These are phyloP conservation scores for Entrophospora sp. DNA, from an alignment of 192 early-diverging fungal genomes.

Conservation along the genomic window DNA sequence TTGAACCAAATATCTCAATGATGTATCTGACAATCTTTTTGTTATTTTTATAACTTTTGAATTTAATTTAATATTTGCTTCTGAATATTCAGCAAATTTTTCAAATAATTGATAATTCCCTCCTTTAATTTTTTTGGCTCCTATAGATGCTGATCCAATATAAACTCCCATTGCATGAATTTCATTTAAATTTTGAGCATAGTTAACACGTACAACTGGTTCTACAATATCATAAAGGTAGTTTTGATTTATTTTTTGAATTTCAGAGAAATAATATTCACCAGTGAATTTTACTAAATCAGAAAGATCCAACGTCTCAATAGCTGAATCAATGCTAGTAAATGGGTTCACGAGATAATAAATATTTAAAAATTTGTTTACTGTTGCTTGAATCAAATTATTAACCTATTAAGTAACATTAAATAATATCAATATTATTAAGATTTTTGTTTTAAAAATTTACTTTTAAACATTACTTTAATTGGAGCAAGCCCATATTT, in stretches of 20 bases:
- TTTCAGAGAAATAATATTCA: conserved; percentile 26
- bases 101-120: conserved; percentile 59
- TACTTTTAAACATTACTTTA: conserved; percentile 29
- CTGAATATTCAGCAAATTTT: conserved; percentile 35
- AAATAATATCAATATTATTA: neutral
- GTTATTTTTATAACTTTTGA: conserved; percentile 33
- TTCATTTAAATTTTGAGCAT: conserved; percentile 47
- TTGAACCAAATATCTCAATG: conserved; percentile 25
- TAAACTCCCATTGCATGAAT: conserved; percentile 50
- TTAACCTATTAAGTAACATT: conserved; percentile 20
- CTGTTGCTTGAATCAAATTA: conserved; percentile 17
- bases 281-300: conserved; percentile 24
- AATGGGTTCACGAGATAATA: conserved; percentile 33
- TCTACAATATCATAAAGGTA: conserved; percentile 49
- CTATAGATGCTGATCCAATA: conserved; percentile 43
- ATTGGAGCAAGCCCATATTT: conserved; percentile 38
- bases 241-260: conserved; percentile 22
- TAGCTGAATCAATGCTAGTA: conserved; percentile 23
- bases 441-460: neutral
- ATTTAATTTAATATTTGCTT: conserved; percentile 36
- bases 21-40: conserved; percentile 7
- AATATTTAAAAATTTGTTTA: conserved; percentile 23
- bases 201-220: conserved; percentile 53
- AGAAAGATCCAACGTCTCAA: conserved; percentile 23
- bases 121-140: conserved; percentile 36